phyloP scores from a whole-genome alignment of 352 stramenopile species.

The Phytophthora hybrid region DNA sequence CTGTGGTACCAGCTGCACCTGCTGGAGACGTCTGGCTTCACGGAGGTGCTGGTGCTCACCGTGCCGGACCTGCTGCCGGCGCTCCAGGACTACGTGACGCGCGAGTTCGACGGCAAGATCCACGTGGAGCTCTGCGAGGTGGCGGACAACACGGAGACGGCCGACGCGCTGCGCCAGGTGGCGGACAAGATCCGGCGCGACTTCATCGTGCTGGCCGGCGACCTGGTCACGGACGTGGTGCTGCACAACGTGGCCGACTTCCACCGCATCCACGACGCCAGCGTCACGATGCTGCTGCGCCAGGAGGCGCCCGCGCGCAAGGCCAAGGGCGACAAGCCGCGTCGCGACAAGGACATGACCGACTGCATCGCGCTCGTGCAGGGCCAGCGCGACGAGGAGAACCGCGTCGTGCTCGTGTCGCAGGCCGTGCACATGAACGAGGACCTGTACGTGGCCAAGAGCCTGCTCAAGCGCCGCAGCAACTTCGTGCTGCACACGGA shows the following conservation, averaged over 20 bases:
- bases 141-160: conserved; percentile 76
- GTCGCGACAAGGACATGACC: conserved; percentile 83
- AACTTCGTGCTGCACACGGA: conserved; percentile 83
- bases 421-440: conserved; percentile 86
- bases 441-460: conserved; percentile 81
- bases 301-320: conserved; percentile 48
- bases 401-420: conserved; percentile 74
- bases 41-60: conserved; percentile 78
- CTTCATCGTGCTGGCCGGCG: conserved; percentile 84
- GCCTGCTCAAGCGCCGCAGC: conserved; percentile 74
- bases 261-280: conserved; percentile 86
- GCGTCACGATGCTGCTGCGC: conserved; percentile 85
- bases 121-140: conserved; percentile 81
- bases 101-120: conserved; percentile 85
- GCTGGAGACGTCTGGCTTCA: conserved; percentile 83
- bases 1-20: conserved; percentile 87
- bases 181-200: conserved; percentile 83
- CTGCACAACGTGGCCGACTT: conserved; percentile 85
- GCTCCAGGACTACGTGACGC: conserved; percentile 82
- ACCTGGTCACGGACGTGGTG: conserved; percentile 83
- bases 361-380: conserved; percentile 81
- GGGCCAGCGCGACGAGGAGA: conserved; percentile 50
- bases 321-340: conserved; percentile 72
- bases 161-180: conserved; percentile 74
- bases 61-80: conserved; percentile 62